Evolutionary conservation across 495 filamentous ascomycete species (phyloP).

Genomic region (Choiromyces venosus): DNA sequence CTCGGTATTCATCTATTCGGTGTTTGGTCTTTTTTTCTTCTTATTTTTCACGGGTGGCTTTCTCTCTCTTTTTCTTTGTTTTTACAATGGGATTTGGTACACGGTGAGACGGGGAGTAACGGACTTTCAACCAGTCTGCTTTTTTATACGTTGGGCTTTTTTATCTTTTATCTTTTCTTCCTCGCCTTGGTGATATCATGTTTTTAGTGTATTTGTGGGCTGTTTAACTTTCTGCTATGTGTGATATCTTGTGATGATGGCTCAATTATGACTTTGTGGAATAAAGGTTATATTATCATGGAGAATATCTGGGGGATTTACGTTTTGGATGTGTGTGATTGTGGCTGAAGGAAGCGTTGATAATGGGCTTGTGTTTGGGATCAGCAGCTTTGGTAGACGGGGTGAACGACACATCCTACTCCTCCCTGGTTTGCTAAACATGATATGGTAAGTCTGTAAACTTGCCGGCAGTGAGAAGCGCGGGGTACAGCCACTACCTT

Average conservation of each 20-base stretch:
- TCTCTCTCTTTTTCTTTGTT: conserved; percentile 4
- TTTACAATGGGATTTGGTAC: conserved; percentile 4
- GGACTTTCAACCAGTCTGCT: conserved; percentile 39
- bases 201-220: neutral
- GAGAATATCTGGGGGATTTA: neutral
- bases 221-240: neutral
- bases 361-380: too few relatives aligned
- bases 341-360: neutral
- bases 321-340: neutral
- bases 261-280: neutral
- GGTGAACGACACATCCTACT: neutral
- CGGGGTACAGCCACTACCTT: neutral
- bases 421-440: neutral
- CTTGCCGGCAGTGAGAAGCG: neutral
- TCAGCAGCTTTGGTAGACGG: neutral
- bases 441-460: neutral
- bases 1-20: conserved; percentile 43
- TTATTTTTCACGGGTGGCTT: neutral
- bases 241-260: neutral
- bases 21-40: conserved; percentile 34
- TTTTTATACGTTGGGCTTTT: neutral
- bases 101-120: conserved; percentile 17
- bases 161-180: neutral
- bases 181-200: neutral
- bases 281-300: neutral